A percentile compares a stretch with the other conserved stretches of the same genome.
These are phyloP conservation scores for Stereocaulon alpinum DNA, from an alignment of 495 filamentous ascomycete species.

Conservation along the genomic window DNA sequence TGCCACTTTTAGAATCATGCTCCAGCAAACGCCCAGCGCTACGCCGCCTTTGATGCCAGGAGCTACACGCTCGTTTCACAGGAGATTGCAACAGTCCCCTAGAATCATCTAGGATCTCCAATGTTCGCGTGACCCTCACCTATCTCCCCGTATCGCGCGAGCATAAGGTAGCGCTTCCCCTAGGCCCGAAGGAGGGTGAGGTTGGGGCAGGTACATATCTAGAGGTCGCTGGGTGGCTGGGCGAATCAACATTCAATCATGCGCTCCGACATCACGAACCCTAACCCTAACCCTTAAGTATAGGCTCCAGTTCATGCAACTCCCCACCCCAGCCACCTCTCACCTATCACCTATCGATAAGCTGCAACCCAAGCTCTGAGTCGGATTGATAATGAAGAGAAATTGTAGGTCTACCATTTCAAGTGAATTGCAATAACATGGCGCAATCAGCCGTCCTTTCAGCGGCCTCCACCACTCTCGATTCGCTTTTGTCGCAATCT, in stretches of 20 bases:
- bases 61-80: too few species aligned
- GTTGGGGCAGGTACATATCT: too few species aligned
- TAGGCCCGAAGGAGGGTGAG: too few species aligned
- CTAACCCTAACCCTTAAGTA: not conserved
- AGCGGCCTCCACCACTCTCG: conserved; percentile 11
- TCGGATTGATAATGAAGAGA: not conserved
- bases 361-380: not conserved
- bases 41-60: too few species aligned
- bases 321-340: not conserved
- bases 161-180: too few species aligned
- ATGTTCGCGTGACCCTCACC: too few species aligned
- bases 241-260: conserved; percentile 9
- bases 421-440: not conserved
- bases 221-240: not conserved
- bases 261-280: not conserved
- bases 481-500: conserved; percentile 19
- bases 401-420: conserved; percentile 4
- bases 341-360: not conserved
- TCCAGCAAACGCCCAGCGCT: too few species aligned
- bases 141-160: too few species aligned
- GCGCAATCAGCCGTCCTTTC: not conserved
- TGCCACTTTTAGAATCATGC: too few species aligned
- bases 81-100: too few species aligned
- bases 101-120: too few species aligned
- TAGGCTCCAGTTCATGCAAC: too few species aligned